Percentiles rank a stretch among this genome's conserved stretches.
Evolutionary conservation across 768 basidiomycete species (phyloP).

Genomic region (Sarcodon aspratus): DNA sequence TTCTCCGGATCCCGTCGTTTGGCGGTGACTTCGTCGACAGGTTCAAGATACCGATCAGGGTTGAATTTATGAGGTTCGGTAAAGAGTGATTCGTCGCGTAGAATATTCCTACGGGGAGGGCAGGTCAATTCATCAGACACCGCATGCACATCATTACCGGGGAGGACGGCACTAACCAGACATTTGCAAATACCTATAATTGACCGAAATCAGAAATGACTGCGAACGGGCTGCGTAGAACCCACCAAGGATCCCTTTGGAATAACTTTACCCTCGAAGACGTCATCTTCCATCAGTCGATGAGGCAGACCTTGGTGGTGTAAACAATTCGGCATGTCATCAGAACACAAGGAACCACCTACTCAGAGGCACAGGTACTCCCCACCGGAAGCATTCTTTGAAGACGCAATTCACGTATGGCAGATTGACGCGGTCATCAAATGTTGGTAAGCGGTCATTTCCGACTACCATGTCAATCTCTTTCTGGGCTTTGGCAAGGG

Average conservation of each 20-base stretch:
- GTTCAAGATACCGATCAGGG: constrained; percentile 14
- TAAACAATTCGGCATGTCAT: neutral
- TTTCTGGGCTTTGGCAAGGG: constrained; percentile 43
- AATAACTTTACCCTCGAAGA: constrained; percentile 46
- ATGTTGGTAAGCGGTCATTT: constrained; percentile 42
- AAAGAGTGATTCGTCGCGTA: constrained; percentile 15
- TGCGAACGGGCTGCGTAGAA: neutral
- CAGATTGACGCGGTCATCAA: constrained; percentile 41
- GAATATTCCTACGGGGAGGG: constrained; percentile 16
- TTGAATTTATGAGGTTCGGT: constrained; percentile 11
- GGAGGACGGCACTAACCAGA: constrained; percentile 29
- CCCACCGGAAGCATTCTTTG: constrained; percentile 46
- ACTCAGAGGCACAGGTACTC: constrained; percentile 48
- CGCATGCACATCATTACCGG: neutral
- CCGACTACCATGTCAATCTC: constrained; percentile 58
- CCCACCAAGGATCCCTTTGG: constrained; percentile 51
- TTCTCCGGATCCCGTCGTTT: neutral
- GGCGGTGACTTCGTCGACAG: neutral
- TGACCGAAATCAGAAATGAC: neutral
- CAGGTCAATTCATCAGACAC: neutral
- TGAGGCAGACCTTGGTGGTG: constrained; percentile 43
- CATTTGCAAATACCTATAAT: constrained; percentile 41
- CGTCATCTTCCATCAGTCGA: constrained; percentile 52
- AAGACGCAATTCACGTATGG: constrained; percentile 51
- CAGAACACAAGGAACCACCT: constrained; percentile 1